A percentile compares a stretch with the other conserved stretches of the same genome.
Evolutionary conservation across 371 early-diverging fungal species (phyloP).

Genomic region (Apophysomyces ossiformis): DNA sequence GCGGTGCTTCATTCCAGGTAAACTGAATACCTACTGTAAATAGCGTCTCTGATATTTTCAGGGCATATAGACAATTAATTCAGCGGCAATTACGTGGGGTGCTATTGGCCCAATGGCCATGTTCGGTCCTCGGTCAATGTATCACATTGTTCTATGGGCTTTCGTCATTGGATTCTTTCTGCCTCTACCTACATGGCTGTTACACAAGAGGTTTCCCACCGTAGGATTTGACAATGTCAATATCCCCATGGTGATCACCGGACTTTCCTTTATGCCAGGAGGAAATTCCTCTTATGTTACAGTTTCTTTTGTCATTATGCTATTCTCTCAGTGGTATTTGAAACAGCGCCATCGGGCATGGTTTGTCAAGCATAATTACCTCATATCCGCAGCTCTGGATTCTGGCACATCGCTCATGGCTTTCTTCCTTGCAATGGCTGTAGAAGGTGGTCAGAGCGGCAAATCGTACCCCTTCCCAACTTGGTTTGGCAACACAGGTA

Average conservation of each 20-base stretch:
- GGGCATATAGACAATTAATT: constrained; percentile 46
- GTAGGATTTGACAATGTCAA: constrained; percentile 45
- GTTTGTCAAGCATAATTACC: constrained; percentile 62
- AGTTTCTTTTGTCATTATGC: constrained; percentile 39
- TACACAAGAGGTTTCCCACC: constrained; percentile 50
- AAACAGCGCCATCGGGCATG: constrained; percentile 44
- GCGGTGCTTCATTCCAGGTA: constrained; percentile 48
- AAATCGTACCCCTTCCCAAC: constrained; percentile 44
- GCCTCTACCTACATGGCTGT: constrained; percentile 49
- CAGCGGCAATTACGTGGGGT: constrained; percentile 69
- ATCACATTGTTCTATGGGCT: constrained; percentile 48
- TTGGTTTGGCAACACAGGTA: constrained; percentile 54
- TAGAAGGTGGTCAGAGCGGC: constrained; percentile 53
- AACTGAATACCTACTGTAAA: background rate
- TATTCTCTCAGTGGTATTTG: constrained; percentile 55
- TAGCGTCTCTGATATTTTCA: background rate
- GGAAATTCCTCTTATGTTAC: constrained; percentile 47
- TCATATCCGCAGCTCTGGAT: constrained; percentile 61
- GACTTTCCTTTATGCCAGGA: constrained; percentile 49
- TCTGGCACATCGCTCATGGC: constrained; percentile 62
- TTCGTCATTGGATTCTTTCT: constrained; percentile 53
- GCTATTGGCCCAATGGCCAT: constrained; percentile 57
- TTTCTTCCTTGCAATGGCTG: constrained; percentile 51
- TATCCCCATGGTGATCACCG: constrained; percentile 51
- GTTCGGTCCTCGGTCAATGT: constrained; percentile 49